Conservation (phyloP, 495 filamentous ascomycete species). For the Aspergillus indologenus region DNA sequence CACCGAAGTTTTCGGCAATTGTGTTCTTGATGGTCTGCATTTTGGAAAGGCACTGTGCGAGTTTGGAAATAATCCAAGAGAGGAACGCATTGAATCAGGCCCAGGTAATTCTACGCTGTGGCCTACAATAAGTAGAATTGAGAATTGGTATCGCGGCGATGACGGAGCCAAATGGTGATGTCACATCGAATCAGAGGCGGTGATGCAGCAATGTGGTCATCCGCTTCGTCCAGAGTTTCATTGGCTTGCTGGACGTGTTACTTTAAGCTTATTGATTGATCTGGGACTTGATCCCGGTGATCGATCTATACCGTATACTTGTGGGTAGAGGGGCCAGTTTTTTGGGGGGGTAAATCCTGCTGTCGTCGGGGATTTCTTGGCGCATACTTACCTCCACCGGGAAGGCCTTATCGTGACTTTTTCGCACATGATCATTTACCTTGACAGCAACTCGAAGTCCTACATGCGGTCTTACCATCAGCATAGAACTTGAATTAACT, state of each 20-base stretch:
- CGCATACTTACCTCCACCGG: no score
- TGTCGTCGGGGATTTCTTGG: no score
- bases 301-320: no score
- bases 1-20: conserved; percentile 5
- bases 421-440: no score
- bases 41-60: background rate
- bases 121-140: background rate
- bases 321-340: no score
- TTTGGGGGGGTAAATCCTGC: no score
- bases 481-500: no score
- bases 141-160: background rate
- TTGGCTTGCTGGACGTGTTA: background rate
- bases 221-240: background rate
- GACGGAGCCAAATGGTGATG: background rate
- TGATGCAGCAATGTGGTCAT: conserved; percentile 9
- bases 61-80: no score
- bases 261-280: background rate
- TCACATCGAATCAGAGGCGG: background rate
- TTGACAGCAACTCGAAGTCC: no score
- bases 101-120: background rate
- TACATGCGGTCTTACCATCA: no score
- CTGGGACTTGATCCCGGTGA: background rate
- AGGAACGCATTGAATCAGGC: no score
- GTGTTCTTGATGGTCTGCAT: conserved; percentile 3
- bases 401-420: no score